These are phyloP conservation scores for Westerdykella sp. DNA, from an alignment of 2,329 filamentous ascomycete genomes.

Conservation along the genomic window DNA sequence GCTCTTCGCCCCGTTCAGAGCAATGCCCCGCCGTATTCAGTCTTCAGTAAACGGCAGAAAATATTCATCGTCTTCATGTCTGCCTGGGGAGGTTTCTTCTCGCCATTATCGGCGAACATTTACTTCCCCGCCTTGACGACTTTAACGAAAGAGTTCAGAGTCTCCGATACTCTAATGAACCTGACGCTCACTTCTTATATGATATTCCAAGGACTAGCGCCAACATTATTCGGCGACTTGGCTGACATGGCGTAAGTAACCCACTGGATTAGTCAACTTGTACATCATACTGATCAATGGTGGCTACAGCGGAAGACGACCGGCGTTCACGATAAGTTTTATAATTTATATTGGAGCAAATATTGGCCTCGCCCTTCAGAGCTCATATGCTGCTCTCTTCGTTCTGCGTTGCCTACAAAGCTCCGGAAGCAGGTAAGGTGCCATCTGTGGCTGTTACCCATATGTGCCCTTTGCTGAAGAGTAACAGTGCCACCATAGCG, in stretches of 20 bases:
- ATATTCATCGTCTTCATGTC: slow-evolving; percentile 9
- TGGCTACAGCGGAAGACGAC: slow-evolving; percentile 36
- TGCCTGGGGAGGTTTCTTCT: slow-evolving; percentile 20
- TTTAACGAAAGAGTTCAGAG: slow-evolving; percentile 37
- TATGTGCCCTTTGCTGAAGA: too few relatives aligned
- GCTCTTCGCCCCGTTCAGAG: slow-evolving; percentile 7
- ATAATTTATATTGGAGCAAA: slow-evolving; percentile 40
- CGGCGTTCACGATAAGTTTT: slow-evolving; percentile 45
- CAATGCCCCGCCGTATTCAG: slow-evolving; percentile 13
- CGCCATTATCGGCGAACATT: slow-evolving; percentile 41
- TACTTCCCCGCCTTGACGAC: slow-evolving; percentile 43
- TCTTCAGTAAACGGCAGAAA: slow-evolving; percentile 15
- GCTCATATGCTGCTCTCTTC: slow-evolving; percentile 38
- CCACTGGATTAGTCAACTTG: not conserved
- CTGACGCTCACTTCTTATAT: slow-evolving; percentile 44
- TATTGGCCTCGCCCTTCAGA: slow-evolving; percentile 38
- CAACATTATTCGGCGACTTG: slow-evolving; percentile 39
- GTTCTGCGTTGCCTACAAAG: slow-evolving; percentile 41
- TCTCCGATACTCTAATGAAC: slow-evolving; percentile 35
- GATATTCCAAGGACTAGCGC: slow-evolving; percentile 42
- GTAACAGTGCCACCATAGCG: slow-evolving; percentile 35
- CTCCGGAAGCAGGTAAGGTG: slow-evolving; percentile 27
- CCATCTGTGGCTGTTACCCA: too few relatives aligned
- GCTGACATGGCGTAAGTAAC: slow-evolving; percentile 26
- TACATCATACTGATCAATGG: not conserved